Evolutionary conservation across 2,329 filamentous ascomycete species (phyloP), one percentile per base, ranked within the genome.

Genomic region (Fusarium incarnatum): DNA sequence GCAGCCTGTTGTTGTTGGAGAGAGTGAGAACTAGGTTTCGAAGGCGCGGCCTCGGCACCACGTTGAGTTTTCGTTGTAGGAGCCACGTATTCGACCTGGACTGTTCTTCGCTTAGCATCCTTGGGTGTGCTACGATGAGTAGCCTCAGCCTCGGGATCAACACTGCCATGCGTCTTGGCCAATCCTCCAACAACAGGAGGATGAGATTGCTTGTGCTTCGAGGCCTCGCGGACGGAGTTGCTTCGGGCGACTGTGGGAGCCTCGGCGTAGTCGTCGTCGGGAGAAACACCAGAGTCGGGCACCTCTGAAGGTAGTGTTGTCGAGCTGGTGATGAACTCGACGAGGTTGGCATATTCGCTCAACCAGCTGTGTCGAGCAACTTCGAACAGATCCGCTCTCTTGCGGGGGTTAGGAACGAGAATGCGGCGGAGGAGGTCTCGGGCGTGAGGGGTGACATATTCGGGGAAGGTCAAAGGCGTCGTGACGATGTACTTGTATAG

Each of bases 401-500:
- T 97, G 70, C 96, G 88, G 54, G 96, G 96, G 79, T 98, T 96
- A 8, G 96, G 95, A 0, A 99, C 96, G 45, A 99, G 87, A 64
- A 99, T 99, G 56, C 96, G 90, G 65, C 96, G 91, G 48, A 99
- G 85, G 1, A 99, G 87, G 80, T 99, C 96, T 75, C 96, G 89
- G 23, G 96, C 95, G 80, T 99, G 96, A 10, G 96, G 96, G 10
- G 96, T 97, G 73, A 99, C 96, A 79, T 98, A 98, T 89, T 99
- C 96, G 67, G 96, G 96, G 79, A 99, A 99, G 6, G 95, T 98
- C 44, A 99, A 88, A 37, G 95, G 94, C 2, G 96, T 99, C 58
- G 94, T 97, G 64, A 98, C 95, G 75, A 99, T 99, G 82, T 99
- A 99, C 83, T 98, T 98, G 87, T 99, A 99, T 28, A 99, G 86